These are phyloP conservation scores for Leonotis leonurus DNA, from an alignment of 257 asterid genomes.

Conservation along the genomic window DNA sequence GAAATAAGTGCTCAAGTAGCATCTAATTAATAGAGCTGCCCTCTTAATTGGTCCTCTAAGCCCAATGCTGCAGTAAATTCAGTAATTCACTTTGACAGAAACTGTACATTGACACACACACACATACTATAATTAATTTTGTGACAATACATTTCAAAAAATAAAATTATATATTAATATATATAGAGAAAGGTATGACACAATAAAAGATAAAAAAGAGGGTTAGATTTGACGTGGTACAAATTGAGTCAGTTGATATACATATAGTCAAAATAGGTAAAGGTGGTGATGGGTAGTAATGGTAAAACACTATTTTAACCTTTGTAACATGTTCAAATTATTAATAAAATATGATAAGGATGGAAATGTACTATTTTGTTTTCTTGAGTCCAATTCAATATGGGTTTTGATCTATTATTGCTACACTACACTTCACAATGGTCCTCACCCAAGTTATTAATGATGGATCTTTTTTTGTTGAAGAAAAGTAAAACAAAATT, in stretches of 20 bases:
- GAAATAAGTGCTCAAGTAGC: not conserved
- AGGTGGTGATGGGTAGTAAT: not conserved
- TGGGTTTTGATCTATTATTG: not conserved
- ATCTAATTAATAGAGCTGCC: not conserved
- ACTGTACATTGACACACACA: no score
- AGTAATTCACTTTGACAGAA: not conserved
- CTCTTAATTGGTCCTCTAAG: conserved; percentile 4
- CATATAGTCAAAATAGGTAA: not conserved
- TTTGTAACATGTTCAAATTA: not conserved
- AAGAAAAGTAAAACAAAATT: no score
- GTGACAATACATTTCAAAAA: no score
- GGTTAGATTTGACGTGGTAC: not conserved
- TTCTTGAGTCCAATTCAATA: not conserved
- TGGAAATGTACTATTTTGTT: not conserved
- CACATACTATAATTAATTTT: no score
- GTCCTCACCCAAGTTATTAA: not conserved
- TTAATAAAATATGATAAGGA: not conserved
- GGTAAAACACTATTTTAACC: not conserved
- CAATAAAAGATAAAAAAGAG: not conserved
- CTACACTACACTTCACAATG: not conserved
- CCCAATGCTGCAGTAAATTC: conserved; percentile 1
- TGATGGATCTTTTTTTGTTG: not conserved
- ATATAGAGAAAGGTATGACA: not conserved
- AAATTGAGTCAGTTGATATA: not conserved
- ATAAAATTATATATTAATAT: no score